Conservation (phyloP, 2,329 filamentous ascomycete species). For the Botryotinia calthae region DNA sequence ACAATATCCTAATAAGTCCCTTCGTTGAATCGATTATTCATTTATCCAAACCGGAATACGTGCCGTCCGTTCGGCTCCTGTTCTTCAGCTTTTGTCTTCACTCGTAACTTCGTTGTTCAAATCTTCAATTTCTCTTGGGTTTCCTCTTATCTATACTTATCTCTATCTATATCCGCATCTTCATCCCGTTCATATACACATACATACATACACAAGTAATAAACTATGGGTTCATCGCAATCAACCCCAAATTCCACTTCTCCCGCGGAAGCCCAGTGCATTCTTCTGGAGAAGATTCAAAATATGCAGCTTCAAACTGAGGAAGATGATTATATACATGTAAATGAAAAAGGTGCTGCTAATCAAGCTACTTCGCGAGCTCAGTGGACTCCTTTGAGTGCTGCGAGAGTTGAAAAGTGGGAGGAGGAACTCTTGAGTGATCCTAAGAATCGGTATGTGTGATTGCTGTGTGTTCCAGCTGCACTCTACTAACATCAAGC, state of each 20-base stretch:
- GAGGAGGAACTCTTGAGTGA: slow-evolving; percentile 61
- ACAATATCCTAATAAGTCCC: background rate
- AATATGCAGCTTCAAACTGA: background rate
- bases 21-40: background rate
- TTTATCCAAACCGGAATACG: background rate
- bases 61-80: background rate
- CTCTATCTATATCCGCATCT: background rate
- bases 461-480: background rate
- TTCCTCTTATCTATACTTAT: background rate
- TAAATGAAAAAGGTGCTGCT: slow-evolving; percentile 32
- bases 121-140: background rate
- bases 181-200: background rate
- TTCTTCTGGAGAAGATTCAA: background rate
- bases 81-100: background rate
- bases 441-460: slow-evolving; percentile 58
- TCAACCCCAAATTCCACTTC: background rate
- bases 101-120: background rate
- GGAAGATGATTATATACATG: slow-evolving; percentile 48
- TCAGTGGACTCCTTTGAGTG: slow-evolving; percentile 45
- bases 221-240: background rate
- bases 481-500: background rate
- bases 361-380: slow-evolving; percentile 35
- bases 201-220: background rate
- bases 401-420: slow-evolving; percentile 55
- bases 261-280: background rate